A percentile compares a stretch with the other conserved stretches of the same genome.
Evolutionary conservation across 1,284 basidiomycete species (phyloP).

Genomic region (Cerrena zonata): DNA sequence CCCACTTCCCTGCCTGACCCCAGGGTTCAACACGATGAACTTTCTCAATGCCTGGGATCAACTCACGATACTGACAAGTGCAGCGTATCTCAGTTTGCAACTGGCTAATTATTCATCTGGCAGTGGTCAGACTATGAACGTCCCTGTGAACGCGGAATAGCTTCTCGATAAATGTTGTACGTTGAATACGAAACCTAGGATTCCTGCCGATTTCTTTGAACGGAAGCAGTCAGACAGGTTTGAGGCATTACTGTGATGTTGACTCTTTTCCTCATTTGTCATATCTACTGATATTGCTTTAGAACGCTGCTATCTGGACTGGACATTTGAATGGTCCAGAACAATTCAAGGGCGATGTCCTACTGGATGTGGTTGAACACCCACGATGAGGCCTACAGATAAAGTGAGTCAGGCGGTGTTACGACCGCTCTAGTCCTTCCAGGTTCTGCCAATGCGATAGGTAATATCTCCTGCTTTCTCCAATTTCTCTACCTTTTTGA

Average conservation of each 20-base stretch:
- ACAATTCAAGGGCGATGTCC: constrained; percentile 43
- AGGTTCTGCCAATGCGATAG: constrained; percentile 43
- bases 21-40: too few relatives aligned
- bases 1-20: too few relatives aligned
- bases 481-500: background rate
- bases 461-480: background rate
- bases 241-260: constrained; percentile 31
- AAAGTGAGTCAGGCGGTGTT: constrained; percentile 55
- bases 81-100: too few relatives aligned
- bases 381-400: constrained; percentile 43
- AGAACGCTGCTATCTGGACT: constrained; percentile 65
- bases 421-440: constrained; percentile 66
- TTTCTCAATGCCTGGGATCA: too few relatives aligned
- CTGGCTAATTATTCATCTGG: too few relatives aligned
- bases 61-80: too few relatives aligned
- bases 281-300: constrained; percentile 19
- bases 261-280: constrained; percentile 16
- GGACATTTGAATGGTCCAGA: constrained; percentile 48
- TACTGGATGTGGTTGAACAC: constrained; percentile 47
- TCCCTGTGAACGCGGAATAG: constrained; percentile 24
- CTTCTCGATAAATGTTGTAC: constrained; percentile 35
- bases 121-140: constrained; percentile 6
- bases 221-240: constrained; percentile 62
- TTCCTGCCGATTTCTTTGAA: constrained; percentile 40
- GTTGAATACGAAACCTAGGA: constrained; percentile 34